Conservation (phyloP, 805 yeast genomes). For the Dipodascus albidus region DNA sequence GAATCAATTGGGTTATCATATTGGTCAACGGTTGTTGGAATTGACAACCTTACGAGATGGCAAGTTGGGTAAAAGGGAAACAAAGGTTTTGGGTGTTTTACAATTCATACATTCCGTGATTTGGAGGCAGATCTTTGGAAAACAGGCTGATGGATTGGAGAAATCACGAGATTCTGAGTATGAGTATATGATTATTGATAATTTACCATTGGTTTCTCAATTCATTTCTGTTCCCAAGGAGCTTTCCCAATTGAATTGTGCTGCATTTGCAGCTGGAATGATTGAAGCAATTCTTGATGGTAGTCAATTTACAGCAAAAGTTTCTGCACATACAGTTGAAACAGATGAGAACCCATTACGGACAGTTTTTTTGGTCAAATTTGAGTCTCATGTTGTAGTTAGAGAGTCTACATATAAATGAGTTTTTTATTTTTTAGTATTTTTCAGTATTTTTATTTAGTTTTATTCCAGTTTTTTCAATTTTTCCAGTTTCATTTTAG, state of each 20-base stretch:
- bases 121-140: slow-evolving; percentile 68
- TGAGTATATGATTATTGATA: slow-evolving; percentile 72
- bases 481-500: too few species aligned
- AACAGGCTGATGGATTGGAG: slow-evolving; percentile 63
- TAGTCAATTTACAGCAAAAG: slow-evolving; percentile 59
- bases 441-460: too few species aligned
- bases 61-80: slow-evolving; percentile 52
- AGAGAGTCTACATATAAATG: not conserved
- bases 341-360: slow-evolving; percentile 44
- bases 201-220: slow-evolving; percentile 56
- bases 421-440: too few species aligned
- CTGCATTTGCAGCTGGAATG: slow-evolving; percentile 76
- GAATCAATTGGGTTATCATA: slow-evolving; percentile 64
- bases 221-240: slow-evolving; percentile 73
- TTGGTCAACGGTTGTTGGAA: slow-evolving; percentile 65
- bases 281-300: slow-evolving; percentile 74
- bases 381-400: slow-evolving; percentile 29
- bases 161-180: slow-evolving; percentile 56
- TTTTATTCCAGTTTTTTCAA: too few species aligned
- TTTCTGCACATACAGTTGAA: slow-evolving; percentile 74
- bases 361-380: slow-evolving; percentile 68
- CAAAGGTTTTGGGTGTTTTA: slow-evolving; percentile 50
- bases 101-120: slow-evolving; percentile 63
- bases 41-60: slow-evolving; percentile 60
- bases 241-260: slow-evolving; percentile 63